phyloP scores from a whole-genome alignment of 1,284 basidiomycete species.

The Sanghuangporus baumii region DNA sequence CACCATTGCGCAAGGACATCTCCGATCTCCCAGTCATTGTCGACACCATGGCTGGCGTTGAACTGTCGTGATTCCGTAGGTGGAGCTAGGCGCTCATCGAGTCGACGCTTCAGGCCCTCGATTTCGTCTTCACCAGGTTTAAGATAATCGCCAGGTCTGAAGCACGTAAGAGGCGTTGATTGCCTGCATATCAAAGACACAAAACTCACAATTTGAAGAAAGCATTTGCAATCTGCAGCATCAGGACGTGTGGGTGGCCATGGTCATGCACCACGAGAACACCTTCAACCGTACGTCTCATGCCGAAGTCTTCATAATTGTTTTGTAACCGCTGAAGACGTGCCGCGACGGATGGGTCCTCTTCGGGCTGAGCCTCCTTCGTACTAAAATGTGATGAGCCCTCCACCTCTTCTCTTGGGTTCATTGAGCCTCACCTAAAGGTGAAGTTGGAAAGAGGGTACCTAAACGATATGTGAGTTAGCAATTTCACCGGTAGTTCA shows the following conservation, averaged over 20 bases:
- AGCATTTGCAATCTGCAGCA: constrained; percentile 97
- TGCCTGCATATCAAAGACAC: constrained; percentile 3
- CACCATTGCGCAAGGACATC: constrained; percentile 96
- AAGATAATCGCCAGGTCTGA: constrained; percentile 96
- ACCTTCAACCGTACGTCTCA: constrained; percentile 94
- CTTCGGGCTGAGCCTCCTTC: constrained; percentile 93
- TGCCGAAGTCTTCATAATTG: constrained; percentile 95
- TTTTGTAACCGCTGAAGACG: constrained; percentile 87
- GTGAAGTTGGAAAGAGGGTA: constrained; percentile 87
- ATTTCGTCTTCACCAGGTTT: constrained; percentile 93
- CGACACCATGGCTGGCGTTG: constrained; percentile 64
- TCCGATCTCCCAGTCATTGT: constrained; percentile 92
- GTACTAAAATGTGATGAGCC: constrained; percentile 44
- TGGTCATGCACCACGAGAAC: constrained; percentile 94
- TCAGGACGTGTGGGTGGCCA: constrained; percentile 92
- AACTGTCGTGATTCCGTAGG: constrained; percentile 60
- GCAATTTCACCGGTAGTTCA: neutral
- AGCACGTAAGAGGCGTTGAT: neutral
- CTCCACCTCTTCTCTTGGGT: neutral
- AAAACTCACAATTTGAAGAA: constrained; percentile 94
- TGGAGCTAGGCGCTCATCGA: constrained; percentile 87
- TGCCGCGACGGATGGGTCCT: constrained; percentile 90
- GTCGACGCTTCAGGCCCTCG: constrained; percentile 79
- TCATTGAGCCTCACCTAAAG: constrained; percentile 50
- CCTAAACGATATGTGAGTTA: constrained; percentile 29